Evolutionary conservation across 352 stramenopile species (phyloP), one percentile per base, ranked within the genome.

Genomic region (Plasmopara muralis): DNA sequence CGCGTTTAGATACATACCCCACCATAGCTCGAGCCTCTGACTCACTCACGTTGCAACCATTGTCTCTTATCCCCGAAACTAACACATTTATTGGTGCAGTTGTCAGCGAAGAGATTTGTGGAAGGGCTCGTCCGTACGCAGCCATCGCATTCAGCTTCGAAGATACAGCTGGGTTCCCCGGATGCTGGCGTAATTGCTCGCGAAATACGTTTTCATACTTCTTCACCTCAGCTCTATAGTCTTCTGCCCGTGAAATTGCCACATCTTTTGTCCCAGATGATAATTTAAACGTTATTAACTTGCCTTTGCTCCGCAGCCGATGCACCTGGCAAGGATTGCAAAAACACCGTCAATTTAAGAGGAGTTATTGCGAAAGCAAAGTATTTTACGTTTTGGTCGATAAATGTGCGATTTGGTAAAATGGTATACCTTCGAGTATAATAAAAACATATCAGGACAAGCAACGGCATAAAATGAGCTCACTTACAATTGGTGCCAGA

Each of bases 401-500:
- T 62, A 25, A 79, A 81, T 16, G 77, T 83, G 12, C 74, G 68
- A 52, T 83, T 88, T 16, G 68, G 59, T 35, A 85, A 55, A 43
- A 85, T 54, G 0, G 61, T 66, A 51, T 88, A 85, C 15, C 76
- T 87, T n/a, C 37, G 35, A 37, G 43, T 12, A 15, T 35, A 31
- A 15, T 34, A 15, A 5, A 12, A 33, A 33, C 30, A n/a, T 14
- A n/a, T 12, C 10, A 35, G 43, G 9, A 47, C n/a, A 15, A 38
- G 29, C 42, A 52, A n/a, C 20, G 2, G 33, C 45, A 20, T 13
- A 10, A 43, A 25, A 3, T 48, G 5, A 43, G 41, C 16, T 39
- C 10, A 65, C 61, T 40, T 60, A 83, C 74, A 87, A 38, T 64
- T 85, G 77, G 40, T 87, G 77, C 62, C 67, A 74, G 14, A 85